Evolutionary conservation across 2,329 filamentous ascomycete genomes (phyloP).

Genomic region (Allantophomopsis lycopodina): DNA sequence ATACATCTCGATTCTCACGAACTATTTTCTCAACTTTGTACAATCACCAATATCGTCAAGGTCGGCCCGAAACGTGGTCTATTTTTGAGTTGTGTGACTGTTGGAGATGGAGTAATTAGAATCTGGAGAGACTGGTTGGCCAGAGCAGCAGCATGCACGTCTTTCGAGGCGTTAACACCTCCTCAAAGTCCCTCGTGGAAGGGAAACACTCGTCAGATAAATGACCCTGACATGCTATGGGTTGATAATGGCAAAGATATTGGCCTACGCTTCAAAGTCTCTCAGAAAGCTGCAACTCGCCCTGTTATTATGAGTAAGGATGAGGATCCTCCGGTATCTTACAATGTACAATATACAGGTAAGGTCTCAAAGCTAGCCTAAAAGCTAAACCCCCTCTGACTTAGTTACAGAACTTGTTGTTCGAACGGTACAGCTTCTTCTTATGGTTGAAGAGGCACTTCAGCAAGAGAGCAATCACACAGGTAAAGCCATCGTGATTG

Average conservation of each 20-base stretch:
- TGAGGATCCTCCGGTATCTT: conserved; percentile 53
- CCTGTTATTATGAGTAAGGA: conserved; percentile 31
- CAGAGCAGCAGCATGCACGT: conserved; percentile 5
- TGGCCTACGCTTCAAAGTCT: conserved; percentile 55
- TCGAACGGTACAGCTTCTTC: conserved; percentile 45
- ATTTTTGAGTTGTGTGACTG: conserved; percentile 48
- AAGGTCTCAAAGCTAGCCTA: conserved; percentile 11
- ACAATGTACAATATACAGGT: conserved; percentile 63
- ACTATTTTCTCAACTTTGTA: conserved; percentile 62
- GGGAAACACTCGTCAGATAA: conserved; percentile 6
- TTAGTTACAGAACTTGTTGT: conserved; percentile 49
- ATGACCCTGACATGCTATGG: conserved; percentile 47
- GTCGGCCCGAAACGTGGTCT: conserved; percentile 44
- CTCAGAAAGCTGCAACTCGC: conserved; percentile 29
- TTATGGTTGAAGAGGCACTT: conserved; percentile 51
- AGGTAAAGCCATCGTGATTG: conserved; percentile 56
- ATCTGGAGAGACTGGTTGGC: conserved; percentile 63
- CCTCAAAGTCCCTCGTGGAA: too few species aligned
- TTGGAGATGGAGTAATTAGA: conserved; percentile 55
- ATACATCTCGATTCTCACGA: conserved; percentile 56
- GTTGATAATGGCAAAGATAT: conserved; percentile 46
- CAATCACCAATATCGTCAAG: conserved; percentile 54
- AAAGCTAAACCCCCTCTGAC: too few species aligned
- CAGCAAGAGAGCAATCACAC: conserved; percentile 42
- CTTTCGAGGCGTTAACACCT: not conserved